phyloP scores from a whole-genome alignment of 768 basidiomycete genomes.

The Pleurotus ostreatus region DNA sequence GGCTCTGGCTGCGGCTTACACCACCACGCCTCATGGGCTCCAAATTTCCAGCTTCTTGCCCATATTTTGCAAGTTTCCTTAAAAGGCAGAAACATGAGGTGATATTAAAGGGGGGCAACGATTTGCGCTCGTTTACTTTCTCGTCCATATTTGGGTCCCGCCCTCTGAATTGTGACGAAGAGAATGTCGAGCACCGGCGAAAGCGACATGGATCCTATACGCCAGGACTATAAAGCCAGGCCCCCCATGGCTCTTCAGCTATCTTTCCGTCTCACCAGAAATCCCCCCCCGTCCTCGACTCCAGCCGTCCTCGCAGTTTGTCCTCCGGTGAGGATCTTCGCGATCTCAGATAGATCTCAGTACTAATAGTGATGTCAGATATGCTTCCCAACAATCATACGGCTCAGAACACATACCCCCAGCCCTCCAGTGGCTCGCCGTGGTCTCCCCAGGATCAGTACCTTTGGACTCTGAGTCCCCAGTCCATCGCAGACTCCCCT shows the following conservation, averaged over 20 bases:
- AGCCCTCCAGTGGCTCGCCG: too few relatives aligned
- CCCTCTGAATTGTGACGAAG: background rate
- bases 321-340: background rate
- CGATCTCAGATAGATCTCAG: background rate
- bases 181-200: background rate
- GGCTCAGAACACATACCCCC: too few relatives aligned
- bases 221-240: background rate
- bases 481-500: background rate
- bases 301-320: background rate
- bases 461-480: background rate
- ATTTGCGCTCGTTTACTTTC: background rate
- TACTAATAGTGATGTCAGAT: background rate
- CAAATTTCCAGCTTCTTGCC: background rate
- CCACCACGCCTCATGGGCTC: too few relatives aligned
- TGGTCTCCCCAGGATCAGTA: background rate
- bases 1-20: too few relatives aligned
- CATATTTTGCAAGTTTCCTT: background rate
- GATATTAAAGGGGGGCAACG: conserved; percentile 5
- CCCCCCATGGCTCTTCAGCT: background rate
- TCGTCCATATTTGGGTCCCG: background rate
- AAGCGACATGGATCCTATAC: background rate
- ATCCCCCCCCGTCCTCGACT: background rate
- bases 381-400: too few relatives aligned
- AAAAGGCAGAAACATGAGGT: conserved; percentile 10
- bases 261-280: conserved; percentile 1